Conservation (phyloP, 192 early-diverging fungal genomes). For the Backusella tarrabulga region DNA sequence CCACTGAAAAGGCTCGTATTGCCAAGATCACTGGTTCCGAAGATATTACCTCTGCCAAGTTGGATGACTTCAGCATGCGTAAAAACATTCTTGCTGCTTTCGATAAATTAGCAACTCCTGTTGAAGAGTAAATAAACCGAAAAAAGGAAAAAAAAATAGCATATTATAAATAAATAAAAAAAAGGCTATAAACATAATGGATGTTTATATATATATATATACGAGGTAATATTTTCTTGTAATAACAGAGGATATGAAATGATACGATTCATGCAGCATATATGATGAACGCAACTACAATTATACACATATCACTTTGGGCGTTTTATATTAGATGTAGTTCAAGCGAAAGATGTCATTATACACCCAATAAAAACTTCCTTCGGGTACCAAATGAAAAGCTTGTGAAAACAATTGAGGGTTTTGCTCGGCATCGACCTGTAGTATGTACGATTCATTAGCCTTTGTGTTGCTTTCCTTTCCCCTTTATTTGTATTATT, state of each 20-base stretch:
- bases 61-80: constrained; percentile 85
- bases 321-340: constrained; percentile 50
- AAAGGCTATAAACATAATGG: neutral
- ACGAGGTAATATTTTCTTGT: neutral
- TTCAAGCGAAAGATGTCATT: constrained; percentile 87
- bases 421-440: constrained; percentile 80
- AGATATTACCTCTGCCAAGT: constrained; percentile 64
- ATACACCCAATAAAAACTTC: constrained; percentile 68
- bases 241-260: neutral
- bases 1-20: constrained; percentile 80
- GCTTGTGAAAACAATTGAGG: constrained; percentile 83
- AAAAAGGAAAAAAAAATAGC: neutral
- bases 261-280: neutral
- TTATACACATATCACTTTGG: neutral
- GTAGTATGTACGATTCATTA: neutral
- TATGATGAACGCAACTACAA: neutral
- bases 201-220: neutral
- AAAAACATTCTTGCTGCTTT: constrained; percentile 76
- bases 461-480: neutral
- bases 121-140: constrained; percentile 6
- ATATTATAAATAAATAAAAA: neutral
- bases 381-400: constrained; percentile 83
- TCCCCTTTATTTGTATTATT: neutral
- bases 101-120: constrained; percentile 18
- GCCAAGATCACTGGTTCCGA: constrained; percentile 72